A percentile compares a stretch with the other conserved stretches of the same genome.
Conservation (phyloP, 306 rosid genomes). For the Bauhinia variegata region DNA sequence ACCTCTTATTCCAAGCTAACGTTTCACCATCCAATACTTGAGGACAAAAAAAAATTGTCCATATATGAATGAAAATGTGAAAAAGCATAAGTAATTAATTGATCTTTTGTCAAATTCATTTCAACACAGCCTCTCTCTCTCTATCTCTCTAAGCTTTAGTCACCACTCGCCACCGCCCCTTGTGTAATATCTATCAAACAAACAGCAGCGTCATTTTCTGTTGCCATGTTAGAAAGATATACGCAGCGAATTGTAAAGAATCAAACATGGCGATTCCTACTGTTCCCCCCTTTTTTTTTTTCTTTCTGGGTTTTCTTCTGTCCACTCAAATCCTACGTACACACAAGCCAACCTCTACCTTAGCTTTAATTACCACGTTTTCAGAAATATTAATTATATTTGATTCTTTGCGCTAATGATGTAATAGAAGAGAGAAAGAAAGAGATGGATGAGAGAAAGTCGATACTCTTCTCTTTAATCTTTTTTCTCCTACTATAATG, state of each 20-base stretch:
- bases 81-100: not conserved
- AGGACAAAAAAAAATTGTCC: not conserved
- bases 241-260: constrained; percentile 2
- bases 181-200: too few species aligned
- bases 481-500: too few species aligned
- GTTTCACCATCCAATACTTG: constrained; percentile 2
- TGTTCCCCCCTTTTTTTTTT: constrained; percentile 38
- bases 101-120: not conserved
- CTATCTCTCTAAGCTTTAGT: constrained; percentile 9
- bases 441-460: too few species aligned
- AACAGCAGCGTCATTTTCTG: constrained; percentile 27
- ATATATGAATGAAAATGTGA: constrained; percentile 18
- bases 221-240: constrained; percentile 1
- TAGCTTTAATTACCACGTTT: not conserved
- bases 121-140: not conserved
- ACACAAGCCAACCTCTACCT: constrained; percentile 39
- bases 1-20: not conserved
- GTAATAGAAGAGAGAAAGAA: too few species aligned
- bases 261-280: constrained; percentile 4
- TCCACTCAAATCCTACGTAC: constrained; percentile 49
- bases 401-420: too few species aligned
- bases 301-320: constrained; percentile 1
- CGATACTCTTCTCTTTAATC: too few species aligned
- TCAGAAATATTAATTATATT: not conserved
- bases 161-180: constrained; percentile 42